Base-by-base conservation (phyloP, 768 basidiomycete genomes). In the Russula vinacea region DNA sequence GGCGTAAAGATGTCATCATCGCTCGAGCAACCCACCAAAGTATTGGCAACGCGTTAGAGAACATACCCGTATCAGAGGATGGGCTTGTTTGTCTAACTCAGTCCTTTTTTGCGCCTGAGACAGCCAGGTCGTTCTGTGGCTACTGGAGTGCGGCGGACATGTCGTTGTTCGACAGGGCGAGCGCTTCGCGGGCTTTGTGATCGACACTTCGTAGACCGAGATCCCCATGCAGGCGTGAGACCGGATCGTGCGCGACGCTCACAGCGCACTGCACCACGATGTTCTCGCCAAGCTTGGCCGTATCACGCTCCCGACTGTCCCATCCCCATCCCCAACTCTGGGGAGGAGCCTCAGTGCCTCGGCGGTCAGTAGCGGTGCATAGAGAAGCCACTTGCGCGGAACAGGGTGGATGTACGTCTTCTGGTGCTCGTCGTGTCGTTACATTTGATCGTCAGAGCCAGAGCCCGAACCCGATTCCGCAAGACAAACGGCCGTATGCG, bases 401-500 rank as follows among this genome's bases (percentile, higher is more conserved):
- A 82, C 81, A 19, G 80, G 72, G 37, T 76, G 76, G 60, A 94
- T 81, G 50, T 79, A 72, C 58, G 68, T 66, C 13, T 78, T 66
- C 11, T 22, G 39, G 42, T n/a, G 42, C 1, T 29, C 42, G 10
- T 39, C 42, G 10, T 39, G 17, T 10, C 17, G 16, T 7, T 69
- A n/a, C 51, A 7, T 1, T 35, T 35, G 47, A 66, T 32, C 10
- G 10, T 65, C 40, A 9, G 50, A 33, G 16, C 29, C 29, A 2
- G 29, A 29, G 42, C 66, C 40, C 11, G 50, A 33, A 16, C 56
- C 61, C 45, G 64, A 82, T 59, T 85, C 83, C 0, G 83, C 75
- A 49, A 91, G 78, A 71, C 85, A 90, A 7, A 92, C 92, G 39
- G 88, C 85, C 1, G 91, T 93, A 69, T 90, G 87, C 17, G 92